Evolutionary conservation across 352 stramenopile species (phyloP).

Genomic region (Phytophthora multivora): DNA sequence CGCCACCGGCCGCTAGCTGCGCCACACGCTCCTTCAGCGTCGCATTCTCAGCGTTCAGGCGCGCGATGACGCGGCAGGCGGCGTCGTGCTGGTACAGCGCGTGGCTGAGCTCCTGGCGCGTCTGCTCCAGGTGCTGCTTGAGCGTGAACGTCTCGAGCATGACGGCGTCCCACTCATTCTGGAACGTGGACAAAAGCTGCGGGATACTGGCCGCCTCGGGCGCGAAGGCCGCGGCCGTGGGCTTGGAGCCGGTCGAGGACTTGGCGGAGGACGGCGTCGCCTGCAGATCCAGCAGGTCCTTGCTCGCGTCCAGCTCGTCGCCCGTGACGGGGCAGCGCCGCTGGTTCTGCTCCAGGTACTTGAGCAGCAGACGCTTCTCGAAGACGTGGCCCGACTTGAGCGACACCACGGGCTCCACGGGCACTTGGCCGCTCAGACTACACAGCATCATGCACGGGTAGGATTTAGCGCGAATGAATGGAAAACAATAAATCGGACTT

Average conservation of each 20-base stretch:
- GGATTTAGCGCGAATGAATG: constrained; percentile 18
- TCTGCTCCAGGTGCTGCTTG: constrained; percentile 94
- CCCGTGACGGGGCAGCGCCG: constrained; percentile 75
- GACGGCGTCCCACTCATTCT: constrained; percentile 94
- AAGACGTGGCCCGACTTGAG: constrained; percentile 88
- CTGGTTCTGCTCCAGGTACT: constrained; percentile 79
- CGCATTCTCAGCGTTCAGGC: constrained; percentile 84
- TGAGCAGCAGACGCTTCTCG: constrained; percentile 86
- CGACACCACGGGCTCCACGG: constrained; percentile 80
- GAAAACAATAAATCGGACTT: neutral
- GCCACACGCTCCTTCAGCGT: constrained; percentile 47
- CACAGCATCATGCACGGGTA: constrained; percentile 61
- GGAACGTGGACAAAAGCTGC: constrained; percentile 76
- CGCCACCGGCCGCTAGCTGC: constrained; percentile 1
- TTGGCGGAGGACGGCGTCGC: constrained; percentile 18
- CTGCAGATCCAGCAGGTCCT: constrained; percentile 76
- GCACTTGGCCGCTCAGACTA: constrained; percentile 83
- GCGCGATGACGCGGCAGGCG: constrained; percentile 94
- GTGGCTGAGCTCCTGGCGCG: constrained; percentile 93
- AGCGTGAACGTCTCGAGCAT: constrained; percentile 96
- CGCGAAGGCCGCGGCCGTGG: constrained; percentile 26
- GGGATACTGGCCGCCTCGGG: constrained; percentile 62
- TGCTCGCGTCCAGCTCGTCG: constrained; percentile 56
- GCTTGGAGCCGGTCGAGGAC: neutral
- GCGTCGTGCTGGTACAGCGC: constrained; percentile 97